Evolutionary conservation across 768 basidiomycete genomes (phyloP).

Genomic region (Suillus placidus): DNA sequence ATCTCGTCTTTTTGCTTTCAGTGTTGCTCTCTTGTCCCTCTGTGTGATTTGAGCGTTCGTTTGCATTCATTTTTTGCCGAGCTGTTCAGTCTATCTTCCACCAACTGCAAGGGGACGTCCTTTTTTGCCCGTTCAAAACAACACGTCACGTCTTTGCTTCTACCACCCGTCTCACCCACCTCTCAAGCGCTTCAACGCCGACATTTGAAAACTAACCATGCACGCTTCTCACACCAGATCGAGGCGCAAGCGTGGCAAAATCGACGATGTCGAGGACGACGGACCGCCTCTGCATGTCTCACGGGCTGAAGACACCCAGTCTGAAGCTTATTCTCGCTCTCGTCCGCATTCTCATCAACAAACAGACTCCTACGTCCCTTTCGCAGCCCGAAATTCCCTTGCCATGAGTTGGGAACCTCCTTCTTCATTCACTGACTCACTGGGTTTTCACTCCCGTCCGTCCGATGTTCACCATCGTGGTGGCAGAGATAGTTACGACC

Average conservation of each 20-base stretch:
- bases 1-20: conserved; percentile 23
- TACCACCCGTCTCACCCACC: conserved; percentile 23
- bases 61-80: conserved; percentile 28
- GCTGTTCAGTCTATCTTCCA: conserved; percentile 24
- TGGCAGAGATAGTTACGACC: conserved; percentile 53
- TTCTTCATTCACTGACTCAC: conserved; percentile 47
- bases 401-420: conserved; percentile 54
- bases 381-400: conserved; percentile 45
- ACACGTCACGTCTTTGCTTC: conserved; percentile 32
- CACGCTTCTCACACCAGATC: conserved; percentile 42
- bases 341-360: conserved; percentile 45
- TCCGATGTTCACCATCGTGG: conserved; percentile 55
- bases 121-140: conserved; percentile 31
- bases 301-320: conserved; percentile 53
- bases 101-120: conserved; percentile 25
- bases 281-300: conserved; percentile 42
- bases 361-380: conserved; percentile 49
- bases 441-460: conserved; percentile 33
- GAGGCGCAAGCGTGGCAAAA: conserved; percentile 56
- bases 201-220: conserved; percentile 30
- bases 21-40: conserved; percentile 22
- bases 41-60: conserved; percentile 37
- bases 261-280: conserved; percentile 53
- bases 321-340: conserved; percentile 56
- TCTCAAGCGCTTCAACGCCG: conserved; percentile 21